phyloP scores from a whole-genome alignment of 2,329 filamentous ascomycete species.

The Diaporthe caulivora region DNA sequence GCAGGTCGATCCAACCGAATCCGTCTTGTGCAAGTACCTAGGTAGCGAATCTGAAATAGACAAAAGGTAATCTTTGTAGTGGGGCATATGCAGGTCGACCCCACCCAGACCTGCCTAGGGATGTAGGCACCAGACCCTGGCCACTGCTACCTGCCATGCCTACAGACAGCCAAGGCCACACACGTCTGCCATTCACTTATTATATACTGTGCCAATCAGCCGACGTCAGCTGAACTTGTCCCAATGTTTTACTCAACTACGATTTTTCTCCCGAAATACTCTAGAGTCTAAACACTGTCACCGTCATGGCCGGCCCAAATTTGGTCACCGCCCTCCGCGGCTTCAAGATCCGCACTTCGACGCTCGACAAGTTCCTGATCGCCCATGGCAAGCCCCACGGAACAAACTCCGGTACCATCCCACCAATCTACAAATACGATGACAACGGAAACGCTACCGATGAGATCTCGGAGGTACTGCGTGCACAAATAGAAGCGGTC shows the following conservation, averaged over 20 bases:
- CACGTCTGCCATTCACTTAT: not conserved
- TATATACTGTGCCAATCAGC: not conserved
- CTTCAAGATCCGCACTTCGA: not conserved
- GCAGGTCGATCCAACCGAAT: too few species aligned
- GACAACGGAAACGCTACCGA: not conserved
- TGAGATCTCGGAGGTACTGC: conserved; percentile 4
- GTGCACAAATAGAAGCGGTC: not conserved
- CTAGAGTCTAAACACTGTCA: not conserved
- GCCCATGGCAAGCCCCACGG: not conserved
- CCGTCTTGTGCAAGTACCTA: too few species aligned
- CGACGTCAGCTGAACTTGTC: not conserved
- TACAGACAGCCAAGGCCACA: too few species aligned
- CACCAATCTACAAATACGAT: not conserved
- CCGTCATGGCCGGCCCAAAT: not conserved
- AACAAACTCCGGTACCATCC: not conserved
- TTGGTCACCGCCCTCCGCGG: not conserved
- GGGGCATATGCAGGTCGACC: too few species aligned
- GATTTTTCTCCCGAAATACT: not conserved
- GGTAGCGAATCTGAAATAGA: too few species aligned
- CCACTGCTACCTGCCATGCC: too few species aligned
- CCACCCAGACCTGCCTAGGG: too few species aligned
- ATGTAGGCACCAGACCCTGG: too few species aligned
- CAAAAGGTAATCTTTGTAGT: too few species aligned
- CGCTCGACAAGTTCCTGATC: conserved; percentile 3
- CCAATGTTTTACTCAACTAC: not conserved